Conservation (phyloP, 345 rosid genomes). For the Hypericum androsaemum region DNA sequence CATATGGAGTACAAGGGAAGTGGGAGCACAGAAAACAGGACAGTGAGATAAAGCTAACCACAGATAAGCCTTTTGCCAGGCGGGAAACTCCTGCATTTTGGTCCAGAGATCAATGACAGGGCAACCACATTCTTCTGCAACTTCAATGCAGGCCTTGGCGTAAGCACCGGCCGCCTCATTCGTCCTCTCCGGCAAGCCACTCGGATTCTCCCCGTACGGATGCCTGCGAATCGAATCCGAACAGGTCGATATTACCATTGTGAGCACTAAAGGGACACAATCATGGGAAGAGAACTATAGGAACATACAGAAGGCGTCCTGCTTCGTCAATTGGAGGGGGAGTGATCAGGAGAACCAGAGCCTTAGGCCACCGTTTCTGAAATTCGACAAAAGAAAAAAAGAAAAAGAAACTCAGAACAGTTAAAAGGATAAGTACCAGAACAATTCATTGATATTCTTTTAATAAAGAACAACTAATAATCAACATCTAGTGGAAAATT, state of each 20-base stretch:
- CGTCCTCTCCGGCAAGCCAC: conserved; percentile 70
- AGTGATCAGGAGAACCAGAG: conserved; percentile 50
- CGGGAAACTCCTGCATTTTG: conserved; percentile 57
- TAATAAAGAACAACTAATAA: no score
- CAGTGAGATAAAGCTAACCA: conserved; percentile 22
- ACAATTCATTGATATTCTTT: no score
- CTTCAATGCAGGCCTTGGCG: conserved; percentile 50
- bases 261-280: not conserved
- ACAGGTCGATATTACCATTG: not conserved
- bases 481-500: no score
- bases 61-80: conserved; percentile 53
- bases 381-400: not conserved
- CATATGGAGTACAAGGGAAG: not conserved
- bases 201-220: conserved; percentile 56
- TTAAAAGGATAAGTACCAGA: not conserved
- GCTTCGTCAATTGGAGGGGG: conserved; percentile 94
- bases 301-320: conserved; percentile 56
- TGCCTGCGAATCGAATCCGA: conserved; percentile 24
- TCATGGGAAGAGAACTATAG: not conserved
- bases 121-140: conserved; percentile 46
- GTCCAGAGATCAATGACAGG: conserved; percentile 64
- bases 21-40: not conserved
- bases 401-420: not conserved
- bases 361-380: conserved; percentile 61
- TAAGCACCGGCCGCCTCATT: conserved; percentile 75